Base-by-base conservation (phyloP, 2,329 filamentous ascomycete genomes). In the Monilinia fructicola region DNA sequence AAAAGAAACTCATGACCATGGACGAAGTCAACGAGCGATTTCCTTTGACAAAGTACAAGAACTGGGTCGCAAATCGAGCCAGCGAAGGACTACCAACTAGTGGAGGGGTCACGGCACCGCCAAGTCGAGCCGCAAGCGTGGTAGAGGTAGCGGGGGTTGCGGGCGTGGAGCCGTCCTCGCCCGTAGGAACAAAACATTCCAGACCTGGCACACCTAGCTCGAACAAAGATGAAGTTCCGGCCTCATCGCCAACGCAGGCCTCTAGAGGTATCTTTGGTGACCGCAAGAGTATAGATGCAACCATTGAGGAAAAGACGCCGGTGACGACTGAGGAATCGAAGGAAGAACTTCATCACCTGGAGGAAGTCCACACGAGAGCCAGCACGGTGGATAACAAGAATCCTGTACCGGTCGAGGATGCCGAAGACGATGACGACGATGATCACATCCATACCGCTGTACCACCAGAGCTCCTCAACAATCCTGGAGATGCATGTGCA, bases 1-100 rank as follows among this genome's bases (percentile, higher is more conserved):
- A 99, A 79, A 99, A 99, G 87, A 99, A 97, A 78, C 79, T 99
- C 72, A 98, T 99, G 95, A 91, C 91, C 2, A 97, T 98, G 88
- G 95, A 99, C 69, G 95, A 99, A 79, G 95, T 99, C 70, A 98
- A 99, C 77, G 93, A 96, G 72, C 92, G 96, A 73, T 99, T 99
- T 74, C 94, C 95, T 0, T 87, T 97, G 80, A 89, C 88, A 73
- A 98, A 98, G 79, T 99, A 99, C 85, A 98, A 99, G 81, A 87
- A 85, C 63, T 99, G 95, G 94, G 90, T 95, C 67, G 89, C 91
- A 9, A 87, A 87, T 65, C 89, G 94, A 67, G 93, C 93, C 66
- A 87, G 89, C 67, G 87, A 96, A 77, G 95, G 94, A 10, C 81
- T 98, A 56, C 89, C 94, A 4, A 90, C 92, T 12, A 86, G 87